Conservation (phyloP, 306 rosid genomes). For the Macrotyloma uniflorum region DNA sequence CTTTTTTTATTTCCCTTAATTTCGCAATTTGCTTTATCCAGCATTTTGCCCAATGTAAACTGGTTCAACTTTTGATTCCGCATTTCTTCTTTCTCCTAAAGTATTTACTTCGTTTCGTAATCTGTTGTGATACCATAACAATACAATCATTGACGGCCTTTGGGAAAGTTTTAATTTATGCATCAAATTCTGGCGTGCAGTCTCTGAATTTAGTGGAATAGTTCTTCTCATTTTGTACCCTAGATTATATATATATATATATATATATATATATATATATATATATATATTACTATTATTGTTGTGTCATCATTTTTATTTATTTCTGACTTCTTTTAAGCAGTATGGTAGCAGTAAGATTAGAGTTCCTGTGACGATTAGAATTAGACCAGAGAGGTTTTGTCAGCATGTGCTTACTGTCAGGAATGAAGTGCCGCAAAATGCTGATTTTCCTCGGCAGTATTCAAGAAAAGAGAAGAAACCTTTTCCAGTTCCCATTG, state of each 20-base stretch:
- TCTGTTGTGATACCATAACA: neutral
- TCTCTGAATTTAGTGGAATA: slow-evolving; percentile 2
- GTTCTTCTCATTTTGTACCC: neutral
- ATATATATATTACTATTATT: neutral
- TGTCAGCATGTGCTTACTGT: slow-evolving; percentile 40
- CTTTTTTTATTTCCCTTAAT: neutral
- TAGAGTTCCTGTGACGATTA: slow-evolving; percentile 45
- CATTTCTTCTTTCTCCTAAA: neutral
- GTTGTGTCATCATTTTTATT: neutral
- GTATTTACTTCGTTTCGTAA: neutral
- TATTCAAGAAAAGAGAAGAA: slow-evolving; percentile 87
- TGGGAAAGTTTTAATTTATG: neutral
- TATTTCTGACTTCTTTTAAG: neutral
- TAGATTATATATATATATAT: neutral
- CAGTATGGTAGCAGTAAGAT: slow-evolving; percentile 44
- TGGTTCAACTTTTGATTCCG: neutral
- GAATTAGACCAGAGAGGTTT: slow-evolving; percentile 39
- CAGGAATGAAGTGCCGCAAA: slow-evolving; percentile 72
- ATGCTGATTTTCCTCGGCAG: slow-evolving; percentile 72
- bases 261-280: neutral
- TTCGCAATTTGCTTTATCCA: neutral
- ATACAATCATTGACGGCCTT: neutral
- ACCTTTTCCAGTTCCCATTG: slow-evolving; percentile 82
- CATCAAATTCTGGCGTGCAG: neutral
- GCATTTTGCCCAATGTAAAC: neutral